A percentile compares a stretch with the other conserved stretches of the same genome.
phyloP scores from a whole-genome alignment of 768 basidiomycete species.

The Mycena chlorophos region DNA sequence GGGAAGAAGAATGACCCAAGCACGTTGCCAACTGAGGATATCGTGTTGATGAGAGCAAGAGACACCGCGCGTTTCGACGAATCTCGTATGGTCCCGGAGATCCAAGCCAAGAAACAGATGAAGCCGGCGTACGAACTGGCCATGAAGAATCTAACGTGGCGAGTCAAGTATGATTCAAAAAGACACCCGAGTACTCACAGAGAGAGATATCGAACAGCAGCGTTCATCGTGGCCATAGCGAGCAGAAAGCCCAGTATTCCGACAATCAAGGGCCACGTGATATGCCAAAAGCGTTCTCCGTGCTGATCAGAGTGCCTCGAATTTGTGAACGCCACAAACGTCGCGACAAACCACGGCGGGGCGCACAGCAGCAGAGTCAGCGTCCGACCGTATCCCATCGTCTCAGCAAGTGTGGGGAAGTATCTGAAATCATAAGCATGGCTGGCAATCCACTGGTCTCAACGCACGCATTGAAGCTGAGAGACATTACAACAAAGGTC shows the following conservation, averaged over 20 bases:
- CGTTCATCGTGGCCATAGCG: conserved; percentile 62
- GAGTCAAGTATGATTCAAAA: conserved; percentile 1
- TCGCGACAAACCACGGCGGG: conserved; percentile 66
- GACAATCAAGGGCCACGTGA: conserved; percentile 47
- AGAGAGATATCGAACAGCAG: conserved; percentile 62
- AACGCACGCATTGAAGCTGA: conserved; percentile 58
- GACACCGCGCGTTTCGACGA: conserved; percentile 88
- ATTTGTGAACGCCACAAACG: conserved; percentile 52
- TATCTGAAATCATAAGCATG: conserved; percentile 31
- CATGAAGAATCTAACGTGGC: conserved; percentile 65
- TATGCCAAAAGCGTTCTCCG: conserved; percentile 74
- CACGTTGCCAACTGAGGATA: conserved; percentile 83
- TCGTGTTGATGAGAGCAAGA: conserved; percentile 78
- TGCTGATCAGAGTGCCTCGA: conserved; percentile 70
- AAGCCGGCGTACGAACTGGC: conserved; percentile 73
- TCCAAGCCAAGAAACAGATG: conserved; percentile 61
- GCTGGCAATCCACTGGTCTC: not conserved
- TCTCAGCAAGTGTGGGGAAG: conserved; percentile 70
- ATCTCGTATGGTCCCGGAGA: conserved; percentile 57
- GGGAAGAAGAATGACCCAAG: conserved; percentile 77
- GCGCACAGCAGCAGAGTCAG: conserved; percentile 58
- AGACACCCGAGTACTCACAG: conserved; percentile 43
- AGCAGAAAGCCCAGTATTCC: conserved; percentile 72
- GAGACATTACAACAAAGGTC: conserved; percentile 47
- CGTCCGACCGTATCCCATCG: conserved; percentile 66